Evolutionary conservation across 805 yeast genomes (phyloP).

Genomic region (Yarrowia bubula): DNA sequence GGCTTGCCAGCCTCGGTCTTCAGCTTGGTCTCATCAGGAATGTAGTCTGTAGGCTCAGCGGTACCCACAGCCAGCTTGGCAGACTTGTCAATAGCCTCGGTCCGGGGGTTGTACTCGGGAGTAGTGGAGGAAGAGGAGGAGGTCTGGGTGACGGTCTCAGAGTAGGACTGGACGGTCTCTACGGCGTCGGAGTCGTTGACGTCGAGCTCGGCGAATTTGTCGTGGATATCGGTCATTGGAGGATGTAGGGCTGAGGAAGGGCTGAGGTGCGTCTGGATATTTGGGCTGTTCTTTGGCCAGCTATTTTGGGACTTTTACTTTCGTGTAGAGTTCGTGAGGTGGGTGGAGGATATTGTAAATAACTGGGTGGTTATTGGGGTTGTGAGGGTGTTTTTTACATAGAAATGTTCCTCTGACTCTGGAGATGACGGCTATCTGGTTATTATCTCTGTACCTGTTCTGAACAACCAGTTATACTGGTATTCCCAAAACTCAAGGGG

Average conservation of each 20-base stretch:
- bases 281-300: too few species aligned
- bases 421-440: too few species aligned
- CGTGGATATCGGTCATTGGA: constrained; percentile 7
- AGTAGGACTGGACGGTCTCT: neutral
- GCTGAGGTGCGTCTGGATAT: too few species aligned
- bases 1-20: constrained; percentile 2
- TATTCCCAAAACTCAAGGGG: too few species aligned
- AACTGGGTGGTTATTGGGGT: too few species aligned
- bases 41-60: constrained; percentile 7
- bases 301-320: constrained; percentile 19
- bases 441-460: neutral
- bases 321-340: neutral
- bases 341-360: too few species aligned
- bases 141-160: neutral
- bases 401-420: too few species aligned
- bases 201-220: neutral
- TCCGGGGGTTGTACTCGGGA: neutral
- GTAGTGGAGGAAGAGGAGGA: neutral
- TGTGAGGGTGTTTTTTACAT: too few species aligned
- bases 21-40: neutral
- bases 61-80: constrained; percentile 16
- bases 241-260: neutral
- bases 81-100: neutral
- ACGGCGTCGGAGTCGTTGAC: neutral
- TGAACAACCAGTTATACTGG: too few species aligned